These are phyloP conservation scores for Colletotrichum abscissum DNA, from an alignment of 2,329 filamentous ascomycete species.

Conservation along the genomic window DNA sequence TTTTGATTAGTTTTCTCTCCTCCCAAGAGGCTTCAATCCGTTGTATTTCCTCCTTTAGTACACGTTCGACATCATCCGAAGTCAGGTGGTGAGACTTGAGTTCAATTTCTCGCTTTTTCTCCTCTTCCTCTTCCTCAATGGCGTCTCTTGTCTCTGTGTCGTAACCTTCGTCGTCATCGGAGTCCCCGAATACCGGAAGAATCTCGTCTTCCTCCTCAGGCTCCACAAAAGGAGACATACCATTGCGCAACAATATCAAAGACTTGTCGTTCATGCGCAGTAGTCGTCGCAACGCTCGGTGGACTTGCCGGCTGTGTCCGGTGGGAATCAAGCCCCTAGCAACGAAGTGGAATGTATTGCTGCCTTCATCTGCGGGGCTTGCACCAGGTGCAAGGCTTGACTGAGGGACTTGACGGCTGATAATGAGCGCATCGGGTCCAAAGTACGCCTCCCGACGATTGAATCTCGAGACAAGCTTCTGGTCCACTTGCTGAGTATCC, in stretches of 20 bases:
- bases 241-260: slow-evolving; percentile 21
- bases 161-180: slow-evolving; percentile 57
- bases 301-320: slow-evolving; percentile 57
- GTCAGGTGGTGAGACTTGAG: slow-evolving; percentile 47
- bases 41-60: slow-evolving; percentile 66
- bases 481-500: background rate
- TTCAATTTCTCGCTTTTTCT: slow-evolving; percentile 38
- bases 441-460: slow-evolving; percentile 46
- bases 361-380: slow-evolving; percentile 21
- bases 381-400: slow-evolving; percentile 1
- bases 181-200: slow-evolving; percentile 42
- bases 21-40: slow-evolving; percentile 66
- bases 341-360: background rate
- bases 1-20: slow-evolving; percentile 65
- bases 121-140: slow-evolving; percentile 66
- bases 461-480: background rate
- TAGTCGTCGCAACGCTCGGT: slow-evolving; percentile 53
- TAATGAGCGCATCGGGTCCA: slow-evolving; percentile 45
- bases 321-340: slow-evolving; percentile 44
- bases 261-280: slow-evolving; percentile 42
- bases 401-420: slow-evolving; percentile 17
- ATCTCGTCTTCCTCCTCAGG: slow-evolving; percentile 58
- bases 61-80: slow-evolving; percentile 57
- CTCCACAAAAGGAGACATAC: slow-evolving; percentile 59
- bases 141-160: slow-evolving; percentile 71